Percentiles rank a stretch among this genome's conserved stretches.
phyloP scores from a whole-genome alignment of 805 yeast species.

The Ogataea allantospora region DNA sequence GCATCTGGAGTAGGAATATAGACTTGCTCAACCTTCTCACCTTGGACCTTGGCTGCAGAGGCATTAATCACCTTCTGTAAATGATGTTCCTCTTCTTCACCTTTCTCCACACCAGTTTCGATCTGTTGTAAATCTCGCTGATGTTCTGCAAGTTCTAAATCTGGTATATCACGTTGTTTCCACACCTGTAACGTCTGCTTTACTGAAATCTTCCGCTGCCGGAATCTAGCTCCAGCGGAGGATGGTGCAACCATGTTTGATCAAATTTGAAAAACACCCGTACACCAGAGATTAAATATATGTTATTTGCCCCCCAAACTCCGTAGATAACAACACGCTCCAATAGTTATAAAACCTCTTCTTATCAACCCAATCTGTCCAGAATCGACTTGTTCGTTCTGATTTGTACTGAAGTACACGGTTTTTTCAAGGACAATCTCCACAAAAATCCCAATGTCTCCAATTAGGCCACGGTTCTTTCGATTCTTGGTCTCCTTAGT shows the following conservation, averaged over 20 bases:
- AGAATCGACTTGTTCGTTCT: background rate
- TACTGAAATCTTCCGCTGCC: slow-evolving; percentile 92
- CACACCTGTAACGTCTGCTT: slow-evolving; percentile 81
- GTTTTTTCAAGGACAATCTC: background rate
- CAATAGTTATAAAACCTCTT: background rate
- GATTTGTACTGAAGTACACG: slow-evolving; percentile 2
- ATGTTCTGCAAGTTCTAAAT: slow-evolving; percentile 70
- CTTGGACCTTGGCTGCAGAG: slow-evolving; percentile 62
- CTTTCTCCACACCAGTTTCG: slow-evolving; percentile 97
- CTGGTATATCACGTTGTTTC: slow-evolving; percentile 77
- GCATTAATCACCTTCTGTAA: slow-evolving; percentile 87
- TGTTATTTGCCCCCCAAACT: slow-evolving; percentile 8
- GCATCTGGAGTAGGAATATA: slow-evolving; percentile 98
- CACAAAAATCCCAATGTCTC: slow-evolving; percentile 5
- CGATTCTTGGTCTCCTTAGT: slow-evolving; percentile 9
- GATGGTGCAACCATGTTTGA: slow-evolving; percentile 34
- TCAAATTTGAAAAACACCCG: slow-evolving; percentile 7
- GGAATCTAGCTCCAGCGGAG: slow-evolving; percentile 67
- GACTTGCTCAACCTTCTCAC: slow-evolving; percentile 50
- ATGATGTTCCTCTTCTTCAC: slow-evolving; percentile 96
- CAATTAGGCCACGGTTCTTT: slow-evolving; percentile 3
- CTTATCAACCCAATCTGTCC: slow-evolving; percentile 2
- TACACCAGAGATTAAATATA: slow-evolving; percentile 4
- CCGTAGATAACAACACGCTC: slow-evolving; percentile 9
- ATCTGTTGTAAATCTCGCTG: slow-evolving; percentile 86